A percentile compares a stretch with the other conserved stretches of the same genome.
These are phyloP conservation scores for Podaxis sp. DNA, from an alignment of 768 basidiomycete species.

Conservation along the genomic window DNA sequence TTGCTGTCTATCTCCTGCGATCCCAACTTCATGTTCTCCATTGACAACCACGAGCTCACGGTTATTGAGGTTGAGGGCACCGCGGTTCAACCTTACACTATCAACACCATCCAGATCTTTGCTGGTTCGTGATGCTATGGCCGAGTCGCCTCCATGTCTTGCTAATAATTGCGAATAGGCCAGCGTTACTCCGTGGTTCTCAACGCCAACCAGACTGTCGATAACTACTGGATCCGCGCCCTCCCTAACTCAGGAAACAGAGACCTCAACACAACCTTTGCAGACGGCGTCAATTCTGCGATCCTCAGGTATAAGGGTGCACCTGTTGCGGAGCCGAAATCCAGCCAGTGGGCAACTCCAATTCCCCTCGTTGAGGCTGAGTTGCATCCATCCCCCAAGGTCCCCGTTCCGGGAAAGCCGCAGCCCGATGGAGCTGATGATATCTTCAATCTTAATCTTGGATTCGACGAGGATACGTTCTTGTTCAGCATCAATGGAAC, in stretches of 20 bases:
- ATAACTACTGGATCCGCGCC: slow-evolving; percentile 37
- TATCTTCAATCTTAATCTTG: slow-evolving; percentile 20
- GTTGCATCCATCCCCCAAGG: neutral
- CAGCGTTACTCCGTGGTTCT: slow-evolving; percentile 43
- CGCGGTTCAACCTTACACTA: slow-evolving; percentile 22
- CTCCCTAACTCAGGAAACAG: slow-evolving; percentile 22
- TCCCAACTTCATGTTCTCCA: slow-evolving; percentile 40
- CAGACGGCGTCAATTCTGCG: slow-evolving; percentile 20
- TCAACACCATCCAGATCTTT: slow-evolving; percentile 28
- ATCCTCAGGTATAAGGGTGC: slow-evolving; percentile 34
- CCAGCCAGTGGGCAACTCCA: slow-evolving; percentile 14
- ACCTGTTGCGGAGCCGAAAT: slow-evolving; percentile 27
- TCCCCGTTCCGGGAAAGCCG: slow-evolving; percentile 25
- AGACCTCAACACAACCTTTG: slow-evolving; percentile 16
- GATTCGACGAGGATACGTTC: slow-evolving; percentile 26
- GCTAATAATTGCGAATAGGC: slow-evolving; percentile 15
- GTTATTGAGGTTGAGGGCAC: slow-evolving; percentile 38
- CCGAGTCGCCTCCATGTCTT: neutral
- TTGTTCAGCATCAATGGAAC: slow-evolving; percentile 25
- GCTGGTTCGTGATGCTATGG: neutral
- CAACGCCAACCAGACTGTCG: slow-evolving; percentile 32
- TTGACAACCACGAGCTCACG: slow-evolving; percentile 40
- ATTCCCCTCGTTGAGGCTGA: neutral
- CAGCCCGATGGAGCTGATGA: slow-evolving; percentile 32
- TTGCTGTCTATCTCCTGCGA: slow-evolving; percentile 24